Evolutionary conservation across 768 basidiomycete genomes (phyloP).

Genomic region (Podaxis pistillaris): DNA sequence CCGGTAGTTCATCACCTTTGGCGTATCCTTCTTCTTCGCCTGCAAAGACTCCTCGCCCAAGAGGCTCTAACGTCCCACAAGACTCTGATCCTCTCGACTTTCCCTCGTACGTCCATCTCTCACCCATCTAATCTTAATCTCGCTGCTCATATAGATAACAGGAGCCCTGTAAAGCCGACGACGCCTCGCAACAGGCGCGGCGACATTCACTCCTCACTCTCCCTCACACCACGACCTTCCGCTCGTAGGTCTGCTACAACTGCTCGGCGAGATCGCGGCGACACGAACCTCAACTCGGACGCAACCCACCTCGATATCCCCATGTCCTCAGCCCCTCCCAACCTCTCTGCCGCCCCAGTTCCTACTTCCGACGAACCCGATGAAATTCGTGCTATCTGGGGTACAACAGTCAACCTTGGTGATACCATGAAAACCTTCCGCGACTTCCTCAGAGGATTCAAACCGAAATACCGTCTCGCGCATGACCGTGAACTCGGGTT

Average conservation of each 20-base stretch:
- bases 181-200: constrained; percentile 80
- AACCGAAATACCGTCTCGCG: constrained; percentile 79
- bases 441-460: constrained; percentile 89
- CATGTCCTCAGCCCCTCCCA: constrained; percentile 49
- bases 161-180: constrained; percentile 49
- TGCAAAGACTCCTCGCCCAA: constrained; percentile 40
- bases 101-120: constrained; percentile 51
- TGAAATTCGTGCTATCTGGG: constrained; percentile 94
- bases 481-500: constrained; percentile 67
- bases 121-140: background rate
- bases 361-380: constrained; percentile 69
- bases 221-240: constrained; percentile 49
- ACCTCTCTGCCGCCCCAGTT: constrained; percentile 57
- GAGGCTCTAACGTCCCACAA: constrained; percentile 36
- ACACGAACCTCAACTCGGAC: constrained; percentile 56
- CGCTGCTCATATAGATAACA: constrained; percentile 21
- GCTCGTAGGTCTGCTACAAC: constrained; percentile 37
- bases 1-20: constrained; percentile 61
- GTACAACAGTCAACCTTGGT: constrained; percentile 89
- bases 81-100: constrained; percentile 72
- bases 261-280: constrained; percentile 24
- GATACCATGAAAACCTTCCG: constrained; percentile 91
- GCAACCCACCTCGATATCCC: constrained; percentile 56
- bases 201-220: constrained; percentile 85
- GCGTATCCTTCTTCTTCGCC: constrained; percentile 66